Conservation (phyloP, 148 eudicot genomes). For the Rhododendron ferrugineum region DNA sequence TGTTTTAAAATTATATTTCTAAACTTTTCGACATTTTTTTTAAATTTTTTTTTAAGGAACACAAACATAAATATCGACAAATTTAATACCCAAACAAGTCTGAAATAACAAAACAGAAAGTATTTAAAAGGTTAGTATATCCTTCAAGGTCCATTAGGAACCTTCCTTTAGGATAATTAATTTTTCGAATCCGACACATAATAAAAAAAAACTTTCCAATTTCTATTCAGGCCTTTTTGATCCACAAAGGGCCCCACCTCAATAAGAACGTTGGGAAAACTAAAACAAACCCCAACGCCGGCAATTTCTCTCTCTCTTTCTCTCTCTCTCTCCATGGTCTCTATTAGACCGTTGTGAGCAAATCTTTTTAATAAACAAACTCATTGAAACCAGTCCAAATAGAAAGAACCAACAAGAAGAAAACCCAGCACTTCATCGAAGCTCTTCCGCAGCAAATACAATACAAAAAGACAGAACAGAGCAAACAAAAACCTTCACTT, state of each 20-base stretch:
- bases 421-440: not conserved
- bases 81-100: too few relatives aligned
- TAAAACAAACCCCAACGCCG: not conserved
- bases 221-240: not conserved
- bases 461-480: constrained; percentile 18
- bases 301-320: constrained; percentile 2
- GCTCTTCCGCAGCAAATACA: not conserved
- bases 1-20: too few relatives aligned
- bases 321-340: constrained; percentile 1
- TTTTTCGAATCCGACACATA: constrained; percentile 1
- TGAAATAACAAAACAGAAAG: too few relatives aligned
- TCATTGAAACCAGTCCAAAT: not conserved
- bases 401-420: not conserved
- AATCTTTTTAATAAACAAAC: constrained; percentile 8
- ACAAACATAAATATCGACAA: too few relatives aligned
- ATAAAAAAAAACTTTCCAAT: not conserved
- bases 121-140: not conserved
- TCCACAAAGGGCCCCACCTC: constrained; percentile 18
- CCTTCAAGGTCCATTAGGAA: not conserved
- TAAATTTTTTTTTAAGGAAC: too few relatives aligned
- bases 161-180: not conserved
- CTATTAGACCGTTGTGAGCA: constrained; percentile 47
- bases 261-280: constrained; percentile 37
- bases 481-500: not conserved
- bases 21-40: not conserved